Evolutionary conservation across 495 filamentous ascomycete species (phyloP), one percentile per base, ranked within the genome.

Genomic region (Aspergillus diversus): DNA sequence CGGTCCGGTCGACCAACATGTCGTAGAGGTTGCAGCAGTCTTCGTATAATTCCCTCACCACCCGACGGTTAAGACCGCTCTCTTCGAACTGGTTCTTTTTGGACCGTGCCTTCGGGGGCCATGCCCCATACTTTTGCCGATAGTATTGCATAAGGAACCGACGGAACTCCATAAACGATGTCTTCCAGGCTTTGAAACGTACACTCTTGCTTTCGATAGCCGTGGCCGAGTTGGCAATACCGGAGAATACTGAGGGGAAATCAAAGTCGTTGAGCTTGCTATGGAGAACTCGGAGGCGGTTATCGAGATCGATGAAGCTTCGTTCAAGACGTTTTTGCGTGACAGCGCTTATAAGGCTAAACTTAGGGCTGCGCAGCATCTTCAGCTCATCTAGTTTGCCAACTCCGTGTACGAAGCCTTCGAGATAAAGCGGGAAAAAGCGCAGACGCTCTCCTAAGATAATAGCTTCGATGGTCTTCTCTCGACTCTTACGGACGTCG

Each of bases 41-140:
- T 39, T 86, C 82, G 75, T 97, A 98, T 12, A 99, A 73, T 61
- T 91, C 89, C 67, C 85, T 86, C 33, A 98, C 78, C 15, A 96
- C 88, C 55, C 90, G 77, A 5, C 95, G 85, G 71, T 97, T 98
- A 43, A 99, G 81, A 5, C 95, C 95, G 63, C 77, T 86, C 65
- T 92, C 92, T 16, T 90, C 89, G 51, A 96, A 95, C 11, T 88
- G 83, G 69, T 97, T 97, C 81, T 97, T 97, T 81, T 97, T 97
- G 43, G 87, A 92, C 55, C 81, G 86, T 0, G 92, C 92, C 72
- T 93, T 95, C 39, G 96, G 95, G 17, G 96, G 93, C 95, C 95
- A 99, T 55, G 89, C 88, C 43, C 96, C 96, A 70, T 96, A 96
- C 55, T 86, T 84, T 52, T 86, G 75, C 69, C 92, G 92, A 74